phyloP scores from a whole-genome alignment of 768 basidiomycete species.

The Collybia sordida region DNA sequence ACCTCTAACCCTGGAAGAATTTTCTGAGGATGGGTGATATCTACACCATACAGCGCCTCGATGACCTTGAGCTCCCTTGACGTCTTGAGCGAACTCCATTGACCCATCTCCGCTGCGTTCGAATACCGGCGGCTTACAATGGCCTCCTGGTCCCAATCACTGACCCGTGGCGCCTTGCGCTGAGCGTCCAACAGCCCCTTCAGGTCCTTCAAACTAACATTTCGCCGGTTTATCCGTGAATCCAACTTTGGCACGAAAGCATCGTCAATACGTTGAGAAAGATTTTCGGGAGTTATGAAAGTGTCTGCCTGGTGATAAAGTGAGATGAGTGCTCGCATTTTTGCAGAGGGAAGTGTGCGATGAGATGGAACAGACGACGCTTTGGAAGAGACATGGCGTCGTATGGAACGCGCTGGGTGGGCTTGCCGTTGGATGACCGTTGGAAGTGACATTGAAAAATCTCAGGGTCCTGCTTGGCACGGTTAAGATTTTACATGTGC shows the following conservation, averaged over 20 bases:
- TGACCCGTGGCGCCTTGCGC: conserved; percentile 33
- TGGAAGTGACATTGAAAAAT: conserved; percentile 12
- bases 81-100: conserved; percentile 26
- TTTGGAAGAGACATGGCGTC: conserved; percentile 20
- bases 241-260: conserved; percentile 43
- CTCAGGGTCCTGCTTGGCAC: not conserved
- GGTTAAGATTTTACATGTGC: not conserved
- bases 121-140: too few species aligned
- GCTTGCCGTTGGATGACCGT: conserved; percentile 13
- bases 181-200: conserved; percentile 17
- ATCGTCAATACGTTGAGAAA: conserved; percentile 61
- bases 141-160: conserved; percentile 33
- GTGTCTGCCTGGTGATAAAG: conserved; percentile 75
- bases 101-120: not conserved
- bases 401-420: not conserved
- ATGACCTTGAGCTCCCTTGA: conserved; percentile 44
- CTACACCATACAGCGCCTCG: conserved; percentile 54
- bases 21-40: conserved; percentile 17
- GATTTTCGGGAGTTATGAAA: conserved; percentile 72
- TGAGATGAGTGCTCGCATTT: conserved; percentile 71
- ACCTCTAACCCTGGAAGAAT: conserved; percentile 44
- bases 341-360: conserved; percentile 47
- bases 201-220: conserved; percentile 17
- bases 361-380: conserved; percentile 22
- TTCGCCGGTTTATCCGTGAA: not conserved